Evolutionary conservation across 768 basidiomycete species (phyloP).

Genomic region (Psilocybe azurescens): DNA sequence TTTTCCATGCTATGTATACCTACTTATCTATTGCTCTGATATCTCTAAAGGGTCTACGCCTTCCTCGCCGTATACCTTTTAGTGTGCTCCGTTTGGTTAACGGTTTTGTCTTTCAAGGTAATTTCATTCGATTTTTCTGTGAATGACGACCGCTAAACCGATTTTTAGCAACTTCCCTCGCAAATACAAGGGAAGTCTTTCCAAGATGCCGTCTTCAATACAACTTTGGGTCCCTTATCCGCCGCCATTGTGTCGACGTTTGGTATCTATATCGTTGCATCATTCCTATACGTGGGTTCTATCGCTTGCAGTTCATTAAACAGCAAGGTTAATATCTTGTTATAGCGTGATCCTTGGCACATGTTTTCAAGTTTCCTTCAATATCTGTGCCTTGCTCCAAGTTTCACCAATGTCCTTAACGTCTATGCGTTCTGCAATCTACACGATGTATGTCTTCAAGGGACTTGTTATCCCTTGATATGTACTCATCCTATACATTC

Average conservation of each 20-base stretch:
- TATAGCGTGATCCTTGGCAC: constrained; percentile 95
- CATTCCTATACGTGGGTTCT: constrained; percentile 80
- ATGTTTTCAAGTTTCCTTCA: constrained; percentile 95
- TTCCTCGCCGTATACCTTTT: constrained; percentile 84
- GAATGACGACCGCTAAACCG: neutral
- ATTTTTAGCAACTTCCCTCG: constrained; percentile 35
- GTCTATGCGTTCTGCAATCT: constrained; percentile 98
- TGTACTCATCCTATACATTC: constrained; percentile 4
- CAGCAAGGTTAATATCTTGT: constrained; percentile 1
- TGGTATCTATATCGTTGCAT: constrained; percentile 86
- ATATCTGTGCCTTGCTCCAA: constrained; percentile 88
- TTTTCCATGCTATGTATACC: neutral
- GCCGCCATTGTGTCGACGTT: constrained; percentile 91
- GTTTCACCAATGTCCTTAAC: constrained; percentile 94
- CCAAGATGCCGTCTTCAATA: constrained; percentile 64
- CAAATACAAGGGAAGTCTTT: constrained; percentile 53
- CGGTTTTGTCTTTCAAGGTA: constrained; percentile 79
- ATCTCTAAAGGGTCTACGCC: constrained; percentile 74
- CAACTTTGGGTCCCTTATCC: constrained; percentile 80
- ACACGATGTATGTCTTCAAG: constrained; percentile 67
- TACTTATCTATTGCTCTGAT: neutral
- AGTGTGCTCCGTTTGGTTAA: constrained; percentile 86
- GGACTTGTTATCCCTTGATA: neutral
- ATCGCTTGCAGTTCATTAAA: constrained; percentile 1
- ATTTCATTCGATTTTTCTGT: constrained; percentile 22